Base-by-base conservation (phyloP, 164 flowering plant genomes). In the Brasenia schreberi region DNA sequence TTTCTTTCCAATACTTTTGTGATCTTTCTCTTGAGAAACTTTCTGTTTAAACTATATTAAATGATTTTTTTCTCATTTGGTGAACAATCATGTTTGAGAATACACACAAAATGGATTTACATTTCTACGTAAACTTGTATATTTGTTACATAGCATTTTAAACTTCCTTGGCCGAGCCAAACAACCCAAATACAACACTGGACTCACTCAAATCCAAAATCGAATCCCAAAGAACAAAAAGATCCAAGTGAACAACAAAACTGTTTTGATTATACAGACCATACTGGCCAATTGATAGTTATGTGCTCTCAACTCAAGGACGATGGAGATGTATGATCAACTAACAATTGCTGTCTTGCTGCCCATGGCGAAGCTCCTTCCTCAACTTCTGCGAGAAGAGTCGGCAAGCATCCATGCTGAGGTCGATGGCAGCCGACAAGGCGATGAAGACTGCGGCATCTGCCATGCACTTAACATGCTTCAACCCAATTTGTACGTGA, bases 371-470 rank as follows among this genome's bases (percentile, higher is more conserved):
- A 64, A 92, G 83, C 70, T 90, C 98, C 75, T 87, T 93, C 81
- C 98, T 77, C 0, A 93, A 85, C 66, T 87, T 90, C 18, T 71
- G 84, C 2, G 97, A 83, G 72, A 93, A 93, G 4, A 86, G 82
- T 16, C 78, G 73, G 68, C 98, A 90, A 58, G 98, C 96, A 62
- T 93, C 98, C 92, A 93, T 84, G 75, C 96, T 86, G 18, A 93
- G 89, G 73, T 93, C 98, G 66, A 90, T 75, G 60, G 98, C 98
- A 16, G 98, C 98, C 4, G 97, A 85, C 19, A 93, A 89, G 0
- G 97, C 97, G 0, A 93, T 65, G 61, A 90, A 93, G 1, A 87
- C 69, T 0, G 98, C 98, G 43, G 97, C 98, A 78, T 93, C 98
- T 0, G 88, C 86, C 91, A 81, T 86, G 66, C 96, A 90, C 0